Percentiles rank a stretch among this genome's conserved stretches.
Conservation (phyloP, 2,329 filamentous ascomycete species). For the Graphilbum sp. region DNA sequence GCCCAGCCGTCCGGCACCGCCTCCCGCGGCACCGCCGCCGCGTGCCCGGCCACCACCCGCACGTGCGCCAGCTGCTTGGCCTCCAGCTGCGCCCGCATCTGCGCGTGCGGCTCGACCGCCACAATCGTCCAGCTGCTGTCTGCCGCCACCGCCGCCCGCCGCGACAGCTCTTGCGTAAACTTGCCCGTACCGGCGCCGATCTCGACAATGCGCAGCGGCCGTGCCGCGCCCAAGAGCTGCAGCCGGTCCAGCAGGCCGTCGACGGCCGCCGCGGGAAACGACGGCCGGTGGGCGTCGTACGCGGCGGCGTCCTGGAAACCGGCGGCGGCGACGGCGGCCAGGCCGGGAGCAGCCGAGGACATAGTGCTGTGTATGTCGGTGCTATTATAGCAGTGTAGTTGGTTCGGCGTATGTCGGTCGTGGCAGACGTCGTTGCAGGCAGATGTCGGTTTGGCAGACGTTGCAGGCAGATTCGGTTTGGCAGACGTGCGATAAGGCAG, state of each 20-base stretch:
- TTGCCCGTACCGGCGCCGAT: constrained; percentile 18
- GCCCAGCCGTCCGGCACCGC: constrained; percentile 38
- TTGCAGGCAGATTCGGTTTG: too few relatives aligned
- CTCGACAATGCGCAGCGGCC: constrained; percentile 18
- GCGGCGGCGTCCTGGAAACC: constrained; percentile 48
- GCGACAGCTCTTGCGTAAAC: constrained; percentile 28
- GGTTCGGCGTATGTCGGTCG: too few relatives aligned
- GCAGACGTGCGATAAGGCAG: too few relatives aligned
- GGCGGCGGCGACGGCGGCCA: too few relatives aligned
- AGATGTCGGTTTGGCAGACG: too few relatives aligned
- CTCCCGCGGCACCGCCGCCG: constrained; percentile 30
- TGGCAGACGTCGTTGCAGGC: too few relatives aligned
- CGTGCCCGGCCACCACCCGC: constrained; percentile 38
- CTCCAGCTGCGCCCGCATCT: constrained; percentile 47
- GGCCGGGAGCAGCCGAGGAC: too few relatives aligned
- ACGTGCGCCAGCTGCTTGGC: constrained; percentile 41
- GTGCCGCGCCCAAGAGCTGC: constrained; percentile 25
- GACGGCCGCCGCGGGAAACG: constrained; percentile 44
- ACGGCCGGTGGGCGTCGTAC: constrained; percentile 54
- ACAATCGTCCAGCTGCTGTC: constrained; percentile 24
- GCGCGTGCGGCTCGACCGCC: constrained; percentile 43
- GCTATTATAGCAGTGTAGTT: too few relatives aligned
- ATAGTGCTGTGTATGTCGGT: too few relatives aligned
- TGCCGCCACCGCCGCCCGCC: constrained; percentile 28
- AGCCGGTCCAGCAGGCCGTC: constrained; percentile 38